phyloP scores from a whole-genome alignment of 306 rosid species.

The Hylodesmum podocarpum region DNA sequence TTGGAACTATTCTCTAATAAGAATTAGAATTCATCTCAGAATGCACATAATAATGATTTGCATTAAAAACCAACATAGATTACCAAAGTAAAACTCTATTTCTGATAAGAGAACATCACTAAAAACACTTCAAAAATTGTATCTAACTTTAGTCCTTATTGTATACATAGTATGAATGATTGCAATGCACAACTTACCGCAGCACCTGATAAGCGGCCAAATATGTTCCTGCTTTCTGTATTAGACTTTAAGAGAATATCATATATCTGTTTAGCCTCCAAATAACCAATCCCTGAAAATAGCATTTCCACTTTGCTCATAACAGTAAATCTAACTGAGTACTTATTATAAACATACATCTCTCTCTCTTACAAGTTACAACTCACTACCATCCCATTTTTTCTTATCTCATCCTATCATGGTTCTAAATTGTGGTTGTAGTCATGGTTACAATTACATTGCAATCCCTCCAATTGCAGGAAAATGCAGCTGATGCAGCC shows the following conservation, averaged over 20 bases:
- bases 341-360: too few relatives aligned
- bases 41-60: background rate
- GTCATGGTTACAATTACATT: too few relatives aligned
- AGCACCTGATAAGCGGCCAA: conserved; percentile 87
- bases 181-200: conserved; percentile 85
- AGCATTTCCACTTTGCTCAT: conserved; percentile 10
- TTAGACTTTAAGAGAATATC: conserved; percentile 68
- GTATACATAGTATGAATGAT: too few relatives aligned
- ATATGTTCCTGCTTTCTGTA: conserved; percentile 84
- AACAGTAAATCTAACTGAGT: too few relatives aligned
- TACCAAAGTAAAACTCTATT: background rate
- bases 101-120: too few relatives aligned
- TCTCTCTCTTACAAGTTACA: too few relatives aligned
- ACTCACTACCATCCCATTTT: too few relatives aligned
- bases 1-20: background rate
- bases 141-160: background rate
- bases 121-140: too few relatives aligned
- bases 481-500: too few relatives aligned
- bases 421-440: too few relatives aligned
- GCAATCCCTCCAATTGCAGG: too few relatives aligned
- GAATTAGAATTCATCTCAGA: background rate
- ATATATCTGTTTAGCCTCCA: conserved; percentile 76
- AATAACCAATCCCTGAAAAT: conserved; percentile 72
- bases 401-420: too few relatives aligned
- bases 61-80: background rate